Conservation (phyloP, 2,329 filamentous ascomycete genomes). For the Grosmannia clavigera region DNA sequence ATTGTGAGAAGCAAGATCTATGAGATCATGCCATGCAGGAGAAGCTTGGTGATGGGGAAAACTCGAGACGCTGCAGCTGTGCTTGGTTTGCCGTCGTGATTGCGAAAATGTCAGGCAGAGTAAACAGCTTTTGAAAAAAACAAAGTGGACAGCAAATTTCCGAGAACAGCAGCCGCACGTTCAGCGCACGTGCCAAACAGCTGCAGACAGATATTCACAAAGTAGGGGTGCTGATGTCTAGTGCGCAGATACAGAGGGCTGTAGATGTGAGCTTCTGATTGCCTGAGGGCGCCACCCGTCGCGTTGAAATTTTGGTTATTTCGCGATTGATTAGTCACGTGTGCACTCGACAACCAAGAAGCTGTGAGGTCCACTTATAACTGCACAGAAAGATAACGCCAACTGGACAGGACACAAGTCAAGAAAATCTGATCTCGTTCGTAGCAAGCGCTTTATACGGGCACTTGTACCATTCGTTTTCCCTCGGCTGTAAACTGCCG, state of each 20-base stretch:
- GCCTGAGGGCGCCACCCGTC: background rate
- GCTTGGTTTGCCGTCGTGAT: too few relatives aligned
- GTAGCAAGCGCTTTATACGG: background rate
- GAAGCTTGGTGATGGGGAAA: background rate
- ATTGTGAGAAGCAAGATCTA: constrained; percentile 22
- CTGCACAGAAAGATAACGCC: too few relatives aligned
- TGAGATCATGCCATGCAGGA: background rate
- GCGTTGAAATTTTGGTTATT: background rate
- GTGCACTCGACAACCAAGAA: background rate
- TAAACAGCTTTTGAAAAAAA: too few relatives aligned
- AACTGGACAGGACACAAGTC: too few relatives aligned
- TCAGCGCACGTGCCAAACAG: background rate
- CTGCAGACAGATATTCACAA: background rate
- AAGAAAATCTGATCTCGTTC: too few relatives aligned
- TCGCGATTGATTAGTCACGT: background rate
- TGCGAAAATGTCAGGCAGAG: background rate
- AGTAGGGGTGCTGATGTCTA: background rate
- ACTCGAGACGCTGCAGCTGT: background rate
- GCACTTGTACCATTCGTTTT: background rate
- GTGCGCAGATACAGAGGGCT: background rate
- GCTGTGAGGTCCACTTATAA: background rate
- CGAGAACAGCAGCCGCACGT: background rate
- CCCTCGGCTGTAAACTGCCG: background rate
- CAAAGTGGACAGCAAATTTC: background rate
- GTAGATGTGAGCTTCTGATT: background rate